Percentiles rank a stretch among this genome's conserved stretches.
These are phyloP conservation scores for Seiridium unicorne DNA, from an alignment of 2,329 filamentous ascomycete genomes.

Conservation along the genomic window DNA sequence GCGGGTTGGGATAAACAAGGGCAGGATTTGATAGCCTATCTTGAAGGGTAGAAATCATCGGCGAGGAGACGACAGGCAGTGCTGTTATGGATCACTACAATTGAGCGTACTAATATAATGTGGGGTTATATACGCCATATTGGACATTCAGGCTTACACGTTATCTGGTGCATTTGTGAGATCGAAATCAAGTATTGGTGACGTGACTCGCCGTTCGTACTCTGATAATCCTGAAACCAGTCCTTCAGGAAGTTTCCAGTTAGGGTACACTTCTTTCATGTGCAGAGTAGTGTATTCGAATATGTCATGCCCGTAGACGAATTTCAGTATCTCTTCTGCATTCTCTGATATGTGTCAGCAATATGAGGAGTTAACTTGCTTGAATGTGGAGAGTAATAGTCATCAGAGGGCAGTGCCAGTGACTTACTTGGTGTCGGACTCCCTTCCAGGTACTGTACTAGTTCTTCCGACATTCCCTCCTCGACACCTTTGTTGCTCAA, in stretches of 20 bases:
- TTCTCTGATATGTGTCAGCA: background rate
- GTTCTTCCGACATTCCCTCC: slow-evolving; percentile 6
- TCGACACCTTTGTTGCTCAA: slow-evolving; percentile 28
- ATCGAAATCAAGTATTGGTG: too few species aligned
- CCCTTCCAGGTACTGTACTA: slow-evolving; percentile 1
- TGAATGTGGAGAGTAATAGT: background rate
- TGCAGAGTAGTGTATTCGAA: background rate
- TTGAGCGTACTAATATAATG: too few species aligned
- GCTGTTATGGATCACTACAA: too few species aligned
- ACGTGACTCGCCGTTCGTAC: too few species aligned
- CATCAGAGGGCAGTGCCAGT: background rate
- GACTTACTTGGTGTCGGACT: slow-evolving; percentile 1
- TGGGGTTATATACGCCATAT: too few species aligned
- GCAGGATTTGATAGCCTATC: background rate
- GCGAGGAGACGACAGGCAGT: background rate
- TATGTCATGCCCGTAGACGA: background rate
- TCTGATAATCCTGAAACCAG: background rate
- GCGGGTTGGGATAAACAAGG: background rate
- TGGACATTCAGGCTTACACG: too few species aligned
- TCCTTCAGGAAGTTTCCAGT: background rate
- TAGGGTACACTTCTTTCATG: background rate
- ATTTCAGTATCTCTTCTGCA: background rate
- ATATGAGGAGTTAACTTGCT: background rate
- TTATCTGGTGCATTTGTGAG: too few species aligned
- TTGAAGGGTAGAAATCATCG: background rate